Base-by-base conservation (phyloP, 345 rosid genomes). In the Capsella bursapastoris region DNA sequence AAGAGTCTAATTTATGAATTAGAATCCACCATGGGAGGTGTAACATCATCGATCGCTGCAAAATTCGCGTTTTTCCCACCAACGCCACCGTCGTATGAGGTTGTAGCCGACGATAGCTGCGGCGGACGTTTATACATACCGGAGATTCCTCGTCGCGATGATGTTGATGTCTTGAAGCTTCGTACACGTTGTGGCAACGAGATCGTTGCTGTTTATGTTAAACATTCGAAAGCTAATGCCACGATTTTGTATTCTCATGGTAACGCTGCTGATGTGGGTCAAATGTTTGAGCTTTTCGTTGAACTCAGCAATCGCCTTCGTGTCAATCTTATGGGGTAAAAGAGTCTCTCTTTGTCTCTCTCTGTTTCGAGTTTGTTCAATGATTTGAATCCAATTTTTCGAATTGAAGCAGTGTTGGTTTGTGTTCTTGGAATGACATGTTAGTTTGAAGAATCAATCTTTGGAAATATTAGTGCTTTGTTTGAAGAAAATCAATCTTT, bases 41-140 rank as follows among this genome's bases (percentile, higher is more conserved):
- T 95, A 32, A 95, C 97, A 40, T 95, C 99, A 73, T 85, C 97
- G 58, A 92, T 95, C 71, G 99, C 99, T 48, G 89, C 99, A 9
- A 95, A 95, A 79, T 95, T 95, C 81, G 98, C 99, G 6, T 95
- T 92, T 77, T 95, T 95, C 83, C 99, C 98, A 75, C 99, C 99
- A 43, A 87, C 68, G 22, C 99, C 99, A 31, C 91, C 99, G 57
- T 92, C 99, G 0, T 95, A 95, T 63, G 44, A 28, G 4, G 84
- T 94, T 12, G 73, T 83, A 45, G 70, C 79, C 35, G 86, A 84
- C 79, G 87, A 82, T 8, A 80, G 74, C 44, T 53, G 70, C 68
- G 83, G 81, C 16, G 90, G 83, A n/a, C 69, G 81, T 3, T 81
- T 90, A 0, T 74, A 58, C 70, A 86, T 90, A 35, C 87, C 86